These are phyloP conservation scores for Gaeumannomyces sp. DNA, from an alignment of 2,329 filamentous ascomycete species.

Conservation along the genomic window DNA sequence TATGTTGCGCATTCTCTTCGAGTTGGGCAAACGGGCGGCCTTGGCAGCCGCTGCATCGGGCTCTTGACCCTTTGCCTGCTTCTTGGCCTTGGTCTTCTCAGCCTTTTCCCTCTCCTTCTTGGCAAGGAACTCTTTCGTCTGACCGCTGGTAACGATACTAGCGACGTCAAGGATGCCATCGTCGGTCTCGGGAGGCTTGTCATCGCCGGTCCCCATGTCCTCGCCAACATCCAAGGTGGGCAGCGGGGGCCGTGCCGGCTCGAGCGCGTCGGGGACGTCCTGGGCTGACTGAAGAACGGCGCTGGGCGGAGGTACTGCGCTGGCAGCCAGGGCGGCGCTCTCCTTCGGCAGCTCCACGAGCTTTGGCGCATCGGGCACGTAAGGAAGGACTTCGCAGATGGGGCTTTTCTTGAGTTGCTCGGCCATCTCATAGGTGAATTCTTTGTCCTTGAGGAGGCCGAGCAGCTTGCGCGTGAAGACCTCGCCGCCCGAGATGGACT, in stretches of 20 bases:
- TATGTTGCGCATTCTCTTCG: conserved; percentile 60
- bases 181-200: conserved; percentile 41
- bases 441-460: conserved; percentile 55
- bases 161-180: conserved; percentile 79
- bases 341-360: conserved; percentile 45
- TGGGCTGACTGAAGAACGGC: conserved; percentile 25
- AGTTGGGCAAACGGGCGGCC: conserved; percentile 60
- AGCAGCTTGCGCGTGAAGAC: conserved; percentile 72
- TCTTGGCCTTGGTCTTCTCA: conserved; percentile 56
- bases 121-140: conserved; percentile 74
- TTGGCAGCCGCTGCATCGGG: conserved; percentile 47
- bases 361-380: conserved; percentile 36
- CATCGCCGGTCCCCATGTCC: conserved; percentile 33
- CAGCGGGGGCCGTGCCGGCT: conserved; percentile 21
- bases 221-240: conserved; percentile 17
- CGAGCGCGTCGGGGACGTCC: conserved; percentile 28
- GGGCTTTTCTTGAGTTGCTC: conserved; percentile 63
- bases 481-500: conserved; percentile 69
- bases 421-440: conserved; percentile 59
- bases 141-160: conserved; percentile 75
- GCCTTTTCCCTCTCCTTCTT: conserved; percentile 77
- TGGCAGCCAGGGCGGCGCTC: conserved; percentile 14
- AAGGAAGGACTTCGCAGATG: conserved; percentile 62
- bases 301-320: conserved; percentile 23
- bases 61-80: conserved; percentile 55